Conservation (phyloP, 2,329 filamentous ascomycete genomes). For the Torrubiellomyces zombiae region DNA sequence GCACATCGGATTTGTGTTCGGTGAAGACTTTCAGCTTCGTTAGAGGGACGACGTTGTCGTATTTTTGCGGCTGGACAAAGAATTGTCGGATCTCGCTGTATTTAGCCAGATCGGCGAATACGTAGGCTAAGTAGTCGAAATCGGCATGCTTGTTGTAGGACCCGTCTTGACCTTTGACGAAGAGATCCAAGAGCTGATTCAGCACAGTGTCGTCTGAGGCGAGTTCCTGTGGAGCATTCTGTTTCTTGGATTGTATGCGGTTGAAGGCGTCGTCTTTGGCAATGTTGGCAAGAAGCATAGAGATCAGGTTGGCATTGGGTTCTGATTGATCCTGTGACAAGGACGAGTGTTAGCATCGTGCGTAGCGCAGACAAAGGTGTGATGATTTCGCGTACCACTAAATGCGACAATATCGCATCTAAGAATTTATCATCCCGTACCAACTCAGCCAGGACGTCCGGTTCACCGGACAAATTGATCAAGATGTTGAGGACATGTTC, state of each 20-base stretch:
- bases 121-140: constrained; percentile 85
- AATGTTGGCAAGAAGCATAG: constrained; percentile 89
- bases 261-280: constrained; percentile 63
- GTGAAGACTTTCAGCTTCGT: constrained; percentile 92
- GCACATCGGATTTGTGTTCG: constrained; percentile 67
- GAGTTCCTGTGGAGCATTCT: constrained; percentile 51
- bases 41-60: constrained; percentile 73
- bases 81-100: constrained; percentile 58
- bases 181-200: constrained; percentile 87
- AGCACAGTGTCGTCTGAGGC: constrained; percentile 58
- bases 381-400: constrained; percentile 45
- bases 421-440: constrained; percentile 70
- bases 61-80: constrained; percentile 55
- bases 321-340: constrained; percentile 48
- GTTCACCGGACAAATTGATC: constrained; percentile 67
- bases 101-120: constrained; percentile 86
- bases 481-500: constrained; percentile 84
- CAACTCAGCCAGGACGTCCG: constrained; percentile 55
- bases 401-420: constrained; percentile 50
- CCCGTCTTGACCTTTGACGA: constrained; percentile 78
- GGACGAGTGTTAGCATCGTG: neutral
- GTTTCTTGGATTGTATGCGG: constrained; percentile 49
- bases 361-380: too few species aligned
- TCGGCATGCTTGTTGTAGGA: constrained; percentile 71
- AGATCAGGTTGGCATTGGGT: constrained; percentile 64